These are phyloP conservation scores for Penstemon eatonii DNA, from an alignment of 257 asterid genomes.

Conservation along the genomic window DNA sequence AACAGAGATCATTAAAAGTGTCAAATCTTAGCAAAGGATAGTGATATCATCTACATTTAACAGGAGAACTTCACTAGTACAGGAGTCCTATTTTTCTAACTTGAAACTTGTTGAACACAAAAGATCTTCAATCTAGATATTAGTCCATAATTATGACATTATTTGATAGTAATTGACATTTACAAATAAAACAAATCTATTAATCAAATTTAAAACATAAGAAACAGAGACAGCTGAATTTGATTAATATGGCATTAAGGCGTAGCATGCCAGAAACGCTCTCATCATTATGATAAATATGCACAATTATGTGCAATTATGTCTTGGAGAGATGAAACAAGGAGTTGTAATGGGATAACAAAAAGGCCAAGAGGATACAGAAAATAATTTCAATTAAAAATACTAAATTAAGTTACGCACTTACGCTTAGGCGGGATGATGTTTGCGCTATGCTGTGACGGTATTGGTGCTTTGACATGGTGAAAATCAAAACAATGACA, in stretches of 20 bases:
- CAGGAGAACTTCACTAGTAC: constrained; percentile 6
- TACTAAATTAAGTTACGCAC: background rate
- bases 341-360: background rate
- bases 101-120: background rate
- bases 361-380: constrained; percentile 3
- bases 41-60: background rate
- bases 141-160: constrained; percentile 7
- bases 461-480: too few species aligned
- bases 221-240: background rate
- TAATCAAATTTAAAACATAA: constrained; percentile 9
- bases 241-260: background rate
- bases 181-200: background rate
- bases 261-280: background rate
- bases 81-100: background rate
- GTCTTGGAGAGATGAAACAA: background rate
- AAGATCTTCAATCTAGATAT: constrained; percentile 8
- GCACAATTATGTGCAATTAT: background rate
- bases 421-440: too few species aligned
- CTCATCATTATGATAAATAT: too few species aligned
- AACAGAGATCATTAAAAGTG: constrained; percentile 4
- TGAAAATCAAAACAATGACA: too few species aligned
- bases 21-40: constrained; percentile 2
- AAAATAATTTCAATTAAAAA: constrained; percentile 2
- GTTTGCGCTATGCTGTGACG: too few species aligned
- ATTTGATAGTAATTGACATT: background rate